Percentiles rank a stretch among this genome's conserved stretches.
phyloP scores from a whole-genome alignment of 1,284 basidiomycete genomes.

The Apiotrichum laibachii region DNA sequence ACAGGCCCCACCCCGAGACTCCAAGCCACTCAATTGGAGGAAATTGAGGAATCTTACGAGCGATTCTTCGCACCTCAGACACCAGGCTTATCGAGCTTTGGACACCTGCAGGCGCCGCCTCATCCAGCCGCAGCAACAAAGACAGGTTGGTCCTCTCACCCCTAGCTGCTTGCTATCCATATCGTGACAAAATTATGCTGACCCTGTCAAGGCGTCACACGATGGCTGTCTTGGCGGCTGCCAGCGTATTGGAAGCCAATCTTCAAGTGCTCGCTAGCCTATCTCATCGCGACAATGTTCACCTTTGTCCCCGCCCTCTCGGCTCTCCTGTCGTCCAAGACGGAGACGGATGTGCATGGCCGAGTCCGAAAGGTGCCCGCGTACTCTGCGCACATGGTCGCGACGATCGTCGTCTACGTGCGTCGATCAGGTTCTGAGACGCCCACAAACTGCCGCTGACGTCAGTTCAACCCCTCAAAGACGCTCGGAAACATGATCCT shows the following conservation, averaged over 20 bases:
- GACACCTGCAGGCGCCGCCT: too few species aligned
- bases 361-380: slow-evolving; percentile 57
- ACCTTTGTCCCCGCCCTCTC: slow-evolving; percentile 70
- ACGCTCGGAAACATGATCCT: slow-evolving; percentile 85
- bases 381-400: slow-evolving; percentile 82
- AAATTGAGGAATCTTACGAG: slow-evolving; percentile 2
- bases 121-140: neutral
- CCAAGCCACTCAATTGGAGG: neutral
- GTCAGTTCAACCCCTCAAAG: slow-evolving; percentile 59
- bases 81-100: neutral
- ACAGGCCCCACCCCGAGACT: neutral
- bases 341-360: slow-evolving; percentile 56
- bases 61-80: slow-evolving; percentile 3
- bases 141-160: too few species aligned
- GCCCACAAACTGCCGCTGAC: slow-evolving; percentile 53
- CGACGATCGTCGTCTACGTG: slow-evolving; percentile 67
- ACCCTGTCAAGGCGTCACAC: neutral
- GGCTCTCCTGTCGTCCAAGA: slow-evolving; percentile 35
- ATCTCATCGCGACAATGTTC: slow-evolving; percentile 85
- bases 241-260: slow-evolving; percentile 49
- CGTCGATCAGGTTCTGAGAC: slow-evolving; percentile 16
- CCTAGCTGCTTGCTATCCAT: neutral
- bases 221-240: neutral
- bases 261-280: slow-evolving; percentile 86
- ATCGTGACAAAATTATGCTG: neutral